phyloP scores from a whole-genome alignment of 106 monocot genomes.

The Dendrobium officinale region DNA sequence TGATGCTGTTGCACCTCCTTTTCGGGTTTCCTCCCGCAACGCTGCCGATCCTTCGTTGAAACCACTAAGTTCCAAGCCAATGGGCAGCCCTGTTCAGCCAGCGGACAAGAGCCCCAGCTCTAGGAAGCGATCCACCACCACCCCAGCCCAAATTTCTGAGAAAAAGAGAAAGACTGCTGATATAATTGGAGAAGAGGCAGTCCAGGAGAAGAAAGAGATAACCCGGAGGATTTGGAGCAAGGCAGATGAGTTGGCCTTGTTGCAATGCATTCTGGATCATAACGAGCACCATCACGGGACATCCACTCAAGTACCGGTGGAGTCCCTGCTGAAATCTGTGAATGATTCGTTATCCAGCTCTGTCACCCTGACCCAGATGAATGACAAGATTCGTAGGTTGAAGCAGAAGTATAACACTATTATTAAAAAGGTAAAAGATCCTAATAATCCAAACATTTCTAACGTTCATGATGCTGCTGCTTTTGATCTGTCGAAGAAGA shows the following conservation, averaged over 20 bases:
- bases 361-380: constrained; percentile 1
- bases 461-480: background rate
- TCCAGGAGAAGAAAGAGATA: background rate
- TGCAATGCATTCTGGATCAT: background rate
- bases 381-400: background rate
- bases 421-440: background rate
- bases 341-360: constrained; percentile 1
- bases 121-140: background rate
- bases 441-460: background rate
- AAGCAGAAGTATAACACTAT: background rate
- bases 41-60: background rate
- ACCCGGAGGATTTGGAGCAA: background rate
- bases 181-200: background rate
- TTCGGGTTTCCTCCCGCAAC: background rate
- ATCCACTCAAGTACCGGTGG: background rate
- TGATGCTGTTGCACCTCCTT: background rate
- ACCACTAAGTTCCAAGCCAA: background rate
- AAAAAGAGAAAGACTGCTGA: constrained; percentile 4
- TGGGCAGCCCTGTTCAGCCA: background rate
- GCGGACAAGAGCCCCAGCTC: background rate
- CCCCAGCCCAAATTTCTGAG: background rate
- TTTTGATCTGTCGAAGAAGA: constrained; percentile 2
- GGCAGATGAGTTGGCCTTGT: constrained; percentile 3
- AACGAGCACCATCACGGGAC: background rate
- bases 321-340: background rate